These are phyloP conservation scores for Aphanomyces cochlioides DNA, from an alignment of 352 stramenopile genomes.

Conservation along the genomic window DNA sequence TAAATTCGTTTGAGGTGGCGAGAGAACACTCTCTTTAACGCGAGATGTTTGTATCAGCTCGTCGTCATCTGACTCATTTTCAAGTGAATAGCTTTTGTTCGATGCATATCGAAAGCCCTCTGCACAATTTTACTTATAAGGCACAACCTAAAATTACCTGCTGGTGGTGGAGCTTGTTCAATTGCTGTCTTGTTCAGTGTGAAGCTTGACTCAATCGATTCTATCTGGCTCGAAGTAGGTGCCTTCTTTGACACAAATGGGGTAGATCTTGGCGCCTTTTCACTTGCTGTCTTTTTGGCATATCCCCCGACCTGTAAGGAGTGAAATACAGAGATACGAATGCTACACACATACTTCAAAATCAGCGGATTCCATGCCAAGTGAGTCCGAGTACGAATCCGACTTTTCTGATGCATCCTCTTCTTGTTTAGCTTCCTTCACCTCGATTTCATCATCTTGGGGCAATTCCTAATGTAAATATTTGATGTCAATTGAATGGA, in stretches of 20 bases:
- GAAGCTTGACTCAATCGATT: background rate
- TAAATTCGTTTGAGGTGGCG: no score
- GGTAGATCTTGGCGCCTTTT: constrained; percentile 39
- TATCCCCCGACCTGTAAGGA: constrained; percentile 46
- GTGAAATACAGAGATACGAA: background rate
- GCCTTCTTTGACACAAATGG: background rate
- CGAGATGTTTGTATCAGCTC: background rate
- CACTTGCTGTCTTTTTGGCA: constrained; percentile 37
- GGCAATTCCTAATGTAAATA: background rate
- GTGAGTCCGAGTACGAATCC: constrained; percentile 58
- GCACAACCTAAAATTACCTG: background rate
- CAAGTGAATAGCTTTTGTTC: background rate
- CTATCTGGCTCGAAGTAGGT: background rate
- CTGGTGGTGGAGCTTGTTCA: background rate
- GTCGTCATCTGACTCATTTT: background rate
- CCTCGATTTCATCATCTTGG: constrained; percentile 34
- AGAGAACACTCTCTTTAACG: no score
- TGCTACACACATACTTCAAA: constrained; percentile 55
- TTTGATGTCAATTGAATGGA: background rate
- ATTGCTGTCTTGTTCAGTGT: background rate
- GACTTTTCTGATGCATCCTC: constrained; percentile 12
- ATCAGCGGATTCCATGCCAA: constrained; percentile 69
- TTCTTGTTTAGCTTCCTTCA: constrained; percentile 29
- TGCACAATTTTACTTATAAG: background rate
- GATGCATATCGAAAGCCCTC: constrained; percentile 12